phyloP scores from a whole-genome alignment of 441 rosid species.

The Manihot esculenta region DNA sequence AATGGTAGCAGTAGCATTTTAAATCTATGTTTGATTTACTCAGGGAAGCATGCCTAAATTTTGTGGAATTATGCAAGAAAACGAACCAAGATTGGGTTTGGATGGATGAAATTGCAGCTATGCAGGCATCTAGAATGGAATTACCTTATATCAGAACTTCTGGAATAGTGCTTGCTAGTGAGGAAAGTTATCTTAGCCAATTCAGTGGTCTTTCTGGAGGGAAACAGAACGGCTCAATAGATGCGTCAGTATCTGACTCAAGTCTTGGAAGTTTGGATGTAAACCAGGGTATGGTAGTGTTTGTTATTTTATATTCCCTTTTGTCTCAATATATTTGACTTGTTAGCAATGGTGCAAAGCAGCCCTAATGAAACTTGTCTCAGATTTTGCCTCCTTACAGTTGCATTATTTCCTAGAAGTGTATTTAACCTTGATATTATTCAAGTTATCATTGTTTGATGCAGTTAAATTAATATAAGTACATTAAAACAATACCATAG shows the following conservation, averaged over 20 bases:
- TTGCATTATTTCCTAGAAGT: too few relatives aligned
- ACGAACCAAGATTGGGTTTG: slow-evolving; percentile 92
- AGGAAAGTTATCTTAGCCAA: slow-evolving; percentile 53
- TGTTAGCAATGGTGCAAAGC: too few relatives aligned
- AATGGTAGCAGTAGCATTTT: not conserved
- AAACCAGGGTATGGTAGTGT: slow-evolving; percentile 49
- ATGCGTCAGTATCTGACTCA: slow-evolving; percentile 42
- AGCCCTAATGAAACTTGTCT: too few relatives aligned
- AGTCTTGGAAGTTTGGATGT: slow-evolving; percentile 56
- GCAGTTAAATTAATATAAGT: too few relatives aligned
- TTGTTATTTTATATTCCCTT: too few relatives aligned
- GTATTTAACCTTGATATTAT: too few relatives aligned
- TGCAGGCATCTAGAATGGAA: slow-evolving; percentile 85
- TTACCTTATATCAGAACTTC: slow-evolving; percentile 73
- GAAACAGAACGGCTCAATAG: slow-evolving; percentile 47
- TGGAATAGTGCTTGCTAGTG: slow-evolving; percentile 75
- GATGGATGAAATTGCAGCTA: slow-evolving; percentile 92
- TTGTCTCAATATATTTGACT: not conserved
- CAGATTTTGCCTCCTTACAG: too few relatives aligned
- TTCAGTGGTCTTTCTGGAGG: slow-evolving; percentile 26
- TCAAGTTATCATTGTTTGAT: too few relatives aligned
- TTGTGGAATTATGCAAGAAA: slow-evolving; percentile 83
- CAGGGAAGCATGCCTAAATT: slow-evolving; percentile 92
- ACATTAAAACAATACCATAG: too few relatives aligned
- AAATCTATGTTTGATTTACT: slow-evolving; percentile 7